Conservation (phyloP, 1,139 yeast species). For the Debaryomyces subglobosus region DNA sequence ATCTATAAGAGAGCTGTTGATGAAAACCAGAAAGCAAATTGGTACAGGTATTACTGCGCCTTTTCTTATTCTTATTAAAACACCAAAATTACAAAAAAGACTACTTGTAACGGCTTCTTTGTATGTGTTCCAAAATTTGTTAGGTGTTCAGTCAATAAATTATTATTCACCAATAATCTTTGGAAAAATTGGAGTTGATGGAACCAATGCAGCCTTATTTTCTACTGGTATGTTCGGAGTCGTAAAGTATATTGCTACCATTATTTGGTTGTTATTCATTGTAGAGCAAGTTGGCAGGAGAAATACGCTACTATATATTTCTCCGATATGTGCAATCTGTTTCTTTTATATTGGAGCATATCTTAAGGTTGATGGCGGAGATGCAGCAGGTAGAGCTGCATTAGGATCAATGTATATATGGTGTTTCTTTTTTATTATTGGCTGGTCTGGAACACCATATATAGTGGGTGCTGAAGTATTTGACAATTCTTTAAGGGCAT, state of each 20-base stretch:
- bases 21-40: conserved; percentile 21
- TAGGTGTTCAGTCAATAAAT: conserved; percentile 37
- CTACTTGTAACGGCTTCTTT: conserved; percentile 30
- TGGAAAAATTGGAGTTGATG: conserved; percentile 33
- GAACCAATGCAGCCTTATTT: conserved; percentile 46
- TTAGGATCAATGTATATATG: conserved; percentile 50
- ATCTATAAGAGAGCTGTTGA: conserved; percentile 23
- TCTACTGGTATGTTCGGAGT: conserved; percentile 65
- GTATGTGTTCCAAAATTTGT: conserved; percentile 36
- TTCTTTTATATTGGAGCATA: conserved; percentile 55
- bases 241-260: conserved; percentile 46
- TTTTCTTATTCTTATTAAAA: conserved; percentile 24
- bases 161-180: conserved; percentile 38
- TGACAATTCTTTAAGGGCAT: conserved; percentile 44
- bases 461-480: conserved; percentile 51
- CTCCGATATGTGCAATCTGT: conserved; percentile 49
- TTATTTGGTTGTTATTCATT: conserved; percentile 46
- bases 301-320: conserved; percentile 42
- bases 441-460: conserved; percentile 55
- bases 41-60: conserved; percentile 32
- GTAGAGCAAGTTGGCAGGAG: conserved; percentile 54
- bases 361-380: conserved; percentile 38
- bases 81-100: conserved; percentile 25
- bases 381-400: conserved; percentile 51
- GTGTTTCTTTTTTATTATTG: conserved; percentile 45